Evolutionary conservation across 2,329 filamentous ascomycete species (phyloP).

Genomic region (Pseudogymnoascus pannorum): DNA sequence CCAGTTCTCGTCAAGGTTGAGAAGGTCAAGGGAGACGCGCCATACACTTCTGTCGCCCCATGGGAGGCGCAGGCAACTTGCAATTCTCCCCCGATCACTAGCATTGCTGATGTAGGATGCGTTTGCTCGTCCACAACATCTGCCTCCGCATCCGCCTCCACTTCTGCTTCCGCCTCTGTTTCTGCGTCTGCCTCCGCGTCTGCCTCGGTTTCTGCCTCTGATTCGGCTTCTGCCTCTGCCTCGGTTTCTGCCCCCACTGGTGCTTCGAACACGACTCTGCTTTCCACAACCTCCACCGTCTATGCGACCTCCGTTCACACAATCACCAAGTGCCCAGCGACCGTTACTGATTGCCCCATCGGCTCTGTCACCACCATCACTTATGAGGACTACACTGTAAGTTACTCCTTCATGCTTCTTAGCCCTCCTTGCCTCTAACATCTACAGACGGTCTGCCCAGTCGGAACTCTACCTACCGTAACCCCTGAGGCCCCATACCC

Average conservation of each 20-base stretch:
- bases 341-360: conserved; percentile 33
- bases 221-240: background rate
- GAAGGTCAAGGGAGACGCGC: conserved; percentile 30
- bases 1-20: conserved; percentile 59
- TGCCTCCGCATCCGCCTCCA: background rate
- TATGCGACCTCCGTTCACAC: conserved; percentile 15
- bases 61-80: conserved; percentile 39
- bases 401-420: background rate
- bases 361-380: conserved; percentile 29
- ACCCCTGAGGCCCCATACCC: background rate
- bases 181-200: background rate
- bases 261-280: background rate
- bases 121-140: conserved; percentile 14
- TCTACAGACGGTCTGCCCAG: background rate
- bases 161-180: background rate
- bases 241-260: background rate
- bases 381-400: background rate
- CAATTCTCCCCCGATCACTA: conserved; percentile 37
- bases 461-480: background rate
- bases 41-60: conserved; percentile 26
- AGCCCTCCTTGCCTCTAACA: background rate
- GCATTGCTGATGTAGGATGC: conserved; percentile 24
- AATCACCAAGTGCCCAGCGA: conserved; percentile 26
- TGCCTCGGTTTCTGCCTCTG: background rate
- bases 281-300: conserved; percentile 9